phyloP scores from a whole-genome alignment of 345 rosid genomes.

The Salix suchowensis region DNA sequence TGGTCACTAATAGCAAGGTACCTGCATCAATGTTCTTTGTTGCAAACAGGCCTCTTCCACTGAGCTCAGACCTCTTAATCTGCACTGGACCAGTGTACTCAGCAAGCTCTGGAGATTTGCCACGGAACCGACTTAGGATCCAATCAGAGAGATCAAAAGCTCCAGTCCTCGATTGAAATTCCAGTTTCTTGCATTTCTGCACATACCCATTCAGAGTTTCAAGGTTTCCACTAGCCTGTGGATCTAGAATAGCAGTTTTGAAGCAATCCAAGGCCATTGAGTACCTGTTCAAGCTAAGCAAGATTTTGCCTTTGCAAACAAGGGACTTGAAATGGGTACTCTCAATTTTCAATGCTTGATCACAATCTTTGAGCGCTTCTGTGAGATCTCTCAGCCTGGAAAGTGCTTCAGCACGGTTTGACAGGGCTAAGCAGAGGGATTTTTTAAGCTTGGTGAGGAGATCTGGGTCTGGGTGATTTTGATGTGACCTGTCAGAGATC shows the following conservation, averaged over 20 bases:
- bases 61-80: slow-evolving; percentile 54
- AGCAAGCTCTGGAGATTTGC: slow-evolving; percentile 62
- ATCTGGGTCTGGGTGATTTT: slow-evolving; percentile 17
- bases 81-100: slow-evolving; percentile 58
- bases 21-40: slow-evolving; percentile 64
- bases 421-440: slow-evolving; percentile 64
- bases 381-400: slow-evolving; percentile 39
- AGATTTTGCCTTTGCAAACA: slow-evolving; percentile 71
- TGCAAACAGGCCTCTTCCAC: slow-evolving; percentile 82
- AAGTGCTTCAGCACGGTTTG: slow-evolving; percentile 71
- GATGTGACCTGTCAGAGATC: slow-evolving; percentile 19
- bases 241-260: slow-evolving; percentile 45
- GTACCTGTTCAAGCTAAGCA: slow-evolving; percentile 59
- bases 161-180: slow-evolving; percentile 68
- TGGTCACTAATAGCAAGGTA: slow-evolving; percentile 54
- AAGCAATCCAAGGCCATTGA: slow-evolving; percentile 67
- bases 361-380: slow-evolving; percentile 58
- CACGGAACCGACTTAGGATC: slow-evolving; percentile 57
- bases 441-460: slow-evolving; percentile 37
- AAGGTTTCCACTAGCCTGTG: slow-evolving; percentile 49
- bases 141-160: slow-evolving; percentile 78
- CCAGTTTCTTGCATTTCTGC: slow-evolving; percentile 74
- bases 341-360: slow-evolving; percentile 55
- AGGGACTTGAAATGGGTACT: slow-evolving; percentile 73
- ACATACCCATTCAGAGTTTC: slow-evolving; percentile 49